phyloP scores from a whole-genome alignment of 2,329 filamentous ascomycete genomes.

The Fusarium sublunatum region DNA sequence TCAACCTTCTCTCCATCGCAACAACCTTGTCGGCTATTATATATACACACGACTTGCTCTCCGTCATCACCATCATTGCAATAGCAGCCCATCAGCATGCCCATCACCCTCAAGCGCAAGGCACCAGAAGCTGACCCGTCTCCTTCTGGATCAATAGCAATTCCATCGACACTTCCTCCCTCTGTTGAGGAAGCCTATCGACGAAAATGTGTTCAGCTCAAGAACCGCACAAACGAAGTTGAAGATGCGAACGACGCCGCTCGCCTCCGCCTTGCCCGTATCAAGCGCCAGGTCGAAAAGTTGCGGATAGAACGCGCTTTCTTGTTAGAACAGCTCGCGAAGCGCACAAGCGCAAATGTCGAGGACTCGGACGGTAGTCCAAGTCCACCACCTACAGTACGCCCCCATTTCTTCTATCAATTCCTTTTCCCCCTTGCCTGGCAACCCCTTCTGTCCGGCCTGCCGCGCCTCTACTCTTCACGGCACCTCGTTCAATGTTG shows the following conservation, averaged over 20 bases:
- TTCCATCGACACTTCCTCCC: constrained; percentile 76
- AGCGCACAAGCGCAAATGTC: constrained; percentile 78
- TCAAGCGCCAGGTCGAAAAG: constrained; percentile 89
- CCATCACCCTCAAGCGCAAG: constrained; percentile 51
- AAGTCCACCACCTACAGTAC: constrained; percentile 81
- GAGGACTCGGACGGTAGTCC: constrained; percentile 84
- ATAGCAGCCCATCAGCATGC: constrained; percentile 42
- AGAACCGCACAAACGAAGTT: constrained; percentile 90
- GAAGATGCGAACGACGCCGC: constrained; percentile 91
- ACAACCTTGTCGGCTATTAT: constrained; percentile 6
- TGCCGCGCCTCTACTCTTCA: constrained; percentile 32
- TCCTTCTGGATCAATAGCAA: constrained; percentile 52
- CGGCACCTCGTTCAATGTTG: constrained; percentile 47
- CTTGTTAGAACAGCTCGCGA: constrained; percentile 76
- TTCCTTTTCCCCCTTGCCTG: constrained; percentile 24
- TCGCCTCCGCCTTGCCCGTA: constrained; percentile 79
- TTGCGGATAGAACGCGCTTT: constrained; percentile 87
- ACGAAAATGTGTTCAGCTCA: constrained; percentile 94
- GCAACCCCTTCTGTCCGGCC: constrained; percentile 28
- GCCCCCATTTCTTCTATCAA: constrained; percentile 43
- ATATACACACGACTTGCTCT: constrained; percentile 7
- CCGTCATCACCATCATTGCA: constrained; percentile 20
- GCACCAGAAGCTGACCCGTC: constrained; percentile 52
- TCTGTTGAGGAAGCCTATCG: constrained; percentile 97
- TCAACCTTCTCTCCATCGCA: constrained; percentile 14